Evolutionary conservation across 169 alveolate genomes (phyloP), one percentile per base, ranked within the genome.

Genomic region (Eimeria necatrix): DNA sequence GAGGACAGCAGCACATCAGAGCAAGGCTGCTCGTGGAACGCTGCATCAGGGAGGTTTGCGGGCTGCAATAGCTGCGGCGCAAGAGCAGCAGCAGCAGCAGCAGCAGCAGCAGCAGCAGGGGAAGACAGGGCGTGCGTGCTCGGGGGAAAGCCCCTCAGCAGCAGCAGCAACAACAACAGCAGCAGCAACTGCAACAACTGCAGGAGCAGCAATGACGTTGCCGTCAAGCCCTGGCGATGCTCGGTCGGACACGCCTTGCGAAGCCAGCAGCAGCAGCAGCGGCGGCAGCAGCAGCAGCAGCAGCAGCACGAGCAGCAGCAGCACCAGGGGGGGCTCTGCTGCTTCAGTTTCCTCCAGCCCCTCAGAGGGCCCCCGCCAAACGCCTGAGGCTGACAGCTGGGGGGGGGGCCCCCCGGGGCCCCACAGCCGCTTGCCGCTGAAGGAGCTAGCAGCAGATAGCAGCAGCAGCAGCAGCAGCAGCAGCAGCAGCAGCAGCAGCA

Each of bases 1-100:
- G 68, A 68, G 20, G 78, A 12, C 78, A 1, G 32, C 32, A 8
- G 48, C 46, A 20, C 1, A 16, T 12, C n/a, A 68, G 14, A 68
- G 78, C 78, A 68, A 22, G 78, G 20, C 12, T 22, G 78, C 78
- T 14, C 78, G 78, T 14, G 32, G 22, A 22, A 14, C 0, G 7
- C 78, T 22, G 46, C 78, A 20, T 14, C 46, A 68, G 20, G 78
- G 32, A 20, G 32, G 78, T 68, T 14, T 22, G 14, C 48, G 14
- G 8, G 78, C 78, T 20, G 78, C 78, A 20, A 22, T 12, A 68
- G n/a, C 78, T 68, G 78, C 78, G 22, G 78, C 78, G 14, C 68
- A 14, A 56, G 68, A 68, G 78, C 46, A 22, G 78, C 78, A 68
- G 78, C 48, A 68, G 78, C 68, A 56, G 18, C 68, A 56, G 68